Evolutionary conservation across 1,139 yeast species (phyloP).

Genomic region (Hansenula sp.): DNA sequence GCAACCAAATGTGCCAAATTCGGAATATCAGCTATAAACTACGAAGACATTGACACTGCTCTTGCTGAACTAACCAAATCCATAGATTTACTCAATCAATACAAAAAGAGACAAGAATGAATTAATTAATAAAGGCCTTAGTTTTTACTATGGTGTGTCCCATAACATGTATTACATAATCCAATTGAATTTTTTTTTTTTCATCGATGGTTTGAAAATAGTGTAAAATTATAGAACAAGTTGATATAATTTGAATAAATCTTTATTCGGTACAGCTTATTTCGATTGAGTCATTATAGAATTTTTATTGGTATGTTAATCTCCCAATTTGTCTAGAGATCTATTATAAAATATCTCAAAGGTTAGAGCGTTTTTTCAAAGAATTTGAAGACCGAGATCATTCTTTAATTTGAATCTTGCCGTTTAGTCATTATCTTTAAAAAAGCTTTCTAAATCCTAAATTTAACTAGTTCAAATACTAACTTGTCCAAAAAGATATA

Average conservation of each 20-base stretch:
- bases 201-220: too few relatives aligned
- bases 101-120: not conserved
- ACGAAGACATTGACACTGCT: constrained; percentile 73
- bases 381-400: too few relatives aligned
- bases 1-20: constrained; percentile 75
- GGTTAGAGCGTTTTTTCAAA: too few relatives aligned
- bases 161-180: not conserved
- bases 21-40: constrained; percentile 80
- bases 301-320: too few relatives aligned
- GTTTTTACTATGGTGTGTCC: not conserved
- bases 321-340: too few relatives aligned
- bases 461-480: not conserved
- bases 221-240: too few relatives aligned
- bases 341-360: too few relatives aligned
- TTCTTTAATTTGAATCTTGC: too few relatives aligned
- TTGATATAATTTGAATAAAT: too few relatives aligned
- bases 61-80: constrained; percentile 43
- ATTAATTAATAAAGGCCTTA: not conserved
- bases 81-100: not conserved
- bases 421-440: too few relatives aligned
- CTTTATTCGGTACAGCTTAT: too few relatives aligned
- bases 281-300: too few relatives aligned
- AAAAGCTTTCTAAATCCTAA: not conserved
- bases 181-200: not conserved
- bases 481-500: not conserved